A percentile compares a stretch with the other conserved stretches of the same genome.
Conservation (phyloP, 108 stramenopile species). For the Discostella stelligeroides region DNA sequence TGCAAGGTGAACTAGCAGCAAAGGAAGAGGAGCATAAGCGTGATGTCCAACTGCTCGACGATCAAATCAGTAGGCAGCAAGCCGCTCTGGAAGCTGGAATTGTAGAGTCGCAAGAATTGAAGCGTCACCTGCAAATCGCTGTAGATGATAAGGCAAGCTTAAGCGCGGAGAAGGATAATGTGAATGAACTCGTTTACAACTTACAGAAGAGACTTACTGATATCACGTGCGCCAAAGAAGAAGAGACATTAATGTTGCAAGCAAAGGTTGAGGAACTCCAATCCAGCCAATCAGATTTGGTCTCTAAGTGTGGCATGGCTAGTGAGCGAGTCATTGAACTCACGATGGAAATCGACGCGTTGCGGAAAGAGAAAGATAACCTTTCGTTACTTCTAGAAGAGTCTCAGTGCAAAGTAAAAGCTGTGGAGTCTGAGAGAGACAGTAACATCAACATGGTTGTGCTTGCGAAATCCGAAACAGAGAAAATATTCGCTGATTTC, state of each 20-base stretch:
- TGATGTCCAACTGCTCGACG: background rate
- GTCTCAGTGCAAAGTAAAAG: background rate
- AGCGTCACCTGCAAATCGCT: slow-evolving; percentile 9
- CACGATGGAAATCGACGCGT: background rate
- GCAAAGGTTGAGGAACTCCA: slow-evolving; percentile 2
- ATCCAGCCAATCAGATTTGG: background rate
- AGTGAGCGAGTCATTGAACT: background rate
- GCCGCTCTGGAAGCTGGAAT: background rate
- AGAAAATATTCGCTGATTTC: background rate
- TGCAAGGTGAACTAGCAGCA: slow-evolving; percentile 20
- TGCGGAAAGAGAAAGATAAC: background rate
- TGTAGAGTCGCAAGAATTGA: slow-evolving; percentile 2
- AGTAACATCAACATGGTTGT: background rate
- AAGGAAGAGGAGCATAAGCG: slow-evolving; percentile 16
- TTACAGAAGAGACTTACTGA: background rate
- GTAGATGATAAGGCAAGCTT: slow-evolving; percentile 13
- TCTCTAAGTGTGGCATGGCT: background rate
- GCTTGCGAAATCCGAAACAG: background rate
- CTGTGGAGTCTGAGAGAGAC: slow-evolving; percentile 2
- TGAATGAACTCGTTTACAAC: slow-evolving; percentile 2
- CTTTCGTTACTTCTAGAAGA: slow-evolving; percentile 1
- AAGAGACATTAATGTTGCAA: background rate
- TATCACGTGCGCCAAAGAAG: slow-evolving; percentile 1
- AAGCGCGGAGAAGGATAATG: slow-evolving; percentile 9
- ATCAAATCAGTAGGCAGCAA: background rate